Base-by-base conservation (phyloP, 2,329 filamentous ascomycete genomes). In the Exophiala sp. region DNA sequence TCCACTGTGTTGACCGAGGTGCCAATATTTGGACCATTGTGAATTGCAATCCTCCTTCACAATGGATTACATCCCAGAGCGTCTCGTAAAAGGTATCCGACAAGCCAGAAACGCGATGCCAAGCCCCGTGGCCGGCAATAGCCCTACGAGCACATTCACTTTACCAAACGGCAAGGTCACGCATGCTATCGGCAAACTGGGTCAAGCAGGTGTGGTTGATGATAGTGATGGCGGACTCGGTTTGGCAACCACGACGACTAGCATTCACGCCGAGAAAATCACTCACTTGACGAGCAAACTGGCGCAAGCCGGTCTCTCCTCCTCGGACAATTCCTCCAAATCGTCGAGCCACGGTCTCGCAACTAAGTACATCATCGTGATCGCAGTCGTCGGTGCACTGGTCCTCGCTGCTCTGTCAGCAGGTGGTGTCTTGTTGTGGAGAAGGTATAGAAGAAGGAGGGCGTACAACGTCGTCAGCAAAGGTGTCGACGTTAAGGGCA, bases 381-480 rank as follows among this genome's bases (percentile, higher is more conserved):
- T 58, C 39, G 51, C 55, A 38, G 51, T 58, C 14, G 52, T 54
- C 12, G 24, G 38, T 33, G 51, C 52, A 40, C 40, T 58, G 42
- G 44, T 55, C 16, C 45, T 58, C 8, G 44, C 54, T 9, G 47
- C 41, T 16, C 40, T 54, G 10, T 35, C 52, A 24, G 33, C 34
- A 8, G 51, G 55, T 18, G 52, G 51, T 18, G 51, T 43, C 14
- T 35, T 58, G n/a, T 58, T 38, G 51, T 58, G 51, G 51, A 54
- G 55, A 47, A 51, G 55, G 38, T 55, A 58, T 34, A 51, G 39
- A 32, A 58, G 52, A 45, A 51, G 52, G 41, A 52, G 47, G 38
- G 55, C 55, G 8, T 58, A 58, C 35, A 55, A 52, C 16, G 40
- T 58, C n/a, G 55, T 58, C 8, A 54, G 55, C 44, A 48, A 35